These are phyloP conservation scores for Fusarium multiceps DNA, from an alignment of 2,329 filamentous ascomycete species.

Conservation along the genomic window DNA sequence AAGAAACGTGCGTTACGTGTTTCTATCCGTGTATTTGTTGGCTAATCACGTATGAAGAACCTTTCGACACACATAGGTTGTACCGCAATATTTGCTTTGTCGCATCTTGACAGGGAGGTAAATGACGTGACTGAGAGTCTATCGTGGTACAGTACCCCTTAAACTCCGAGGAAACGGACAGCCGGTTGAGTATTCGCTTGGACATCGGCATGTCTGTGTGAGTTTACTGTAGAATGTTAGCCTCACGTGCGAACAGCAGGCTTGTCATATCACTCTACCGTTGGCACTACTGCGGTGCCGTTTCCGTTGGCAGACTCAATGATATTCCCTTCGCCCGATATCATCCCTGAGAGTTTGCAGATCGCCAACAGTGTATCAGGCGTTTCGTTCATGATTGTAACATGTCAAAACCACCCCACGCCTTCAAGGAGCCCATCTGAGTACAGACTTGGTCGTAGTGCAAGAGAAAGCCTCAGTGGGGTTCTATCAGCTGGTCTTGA, in stretches of 20 bases:
- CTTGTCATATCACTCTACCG: conserved; percentile 5
- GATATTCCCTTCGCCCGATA: background rate
- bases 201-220: background rate
- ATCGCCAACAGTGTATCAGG: conserved; percentile 4
- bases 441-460: conserved; percentile 6
- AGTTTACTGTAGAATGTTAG: conserved; percentile 8
- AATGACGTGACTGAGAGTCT: conserved; percentile 2
- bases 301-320: conserved; percentile 22
- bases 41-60: background rate
- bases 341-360: background rate
- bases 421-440: conserved; percentile 5
- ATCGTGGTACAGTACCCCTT: conserved; percentile 8
- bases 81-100: background rate
- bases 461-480: conserved; percentile 15
- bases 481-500: conserved; percentile 3
- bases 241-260: background rate
- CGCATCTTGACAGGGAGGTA: conserved; percentile 2
- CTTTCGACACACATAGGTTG: background rate
- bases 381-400: background rate
- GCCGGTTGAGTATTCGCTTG: background rate
- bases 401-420: conserved; percentile 7
- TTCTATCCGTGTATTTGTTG: background rate
- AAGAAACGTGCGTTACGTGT: background rate
- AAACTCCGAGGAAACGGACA: background rate
- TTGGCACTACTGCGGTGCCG: conserved; percentile 14